A percentile compares a stretch with the other conserved stretches of the same genome.
phyloP scores from a whole-genome alignment of 1,284 basidiomycete species.

The Ustilago cynodontis region DNA sequence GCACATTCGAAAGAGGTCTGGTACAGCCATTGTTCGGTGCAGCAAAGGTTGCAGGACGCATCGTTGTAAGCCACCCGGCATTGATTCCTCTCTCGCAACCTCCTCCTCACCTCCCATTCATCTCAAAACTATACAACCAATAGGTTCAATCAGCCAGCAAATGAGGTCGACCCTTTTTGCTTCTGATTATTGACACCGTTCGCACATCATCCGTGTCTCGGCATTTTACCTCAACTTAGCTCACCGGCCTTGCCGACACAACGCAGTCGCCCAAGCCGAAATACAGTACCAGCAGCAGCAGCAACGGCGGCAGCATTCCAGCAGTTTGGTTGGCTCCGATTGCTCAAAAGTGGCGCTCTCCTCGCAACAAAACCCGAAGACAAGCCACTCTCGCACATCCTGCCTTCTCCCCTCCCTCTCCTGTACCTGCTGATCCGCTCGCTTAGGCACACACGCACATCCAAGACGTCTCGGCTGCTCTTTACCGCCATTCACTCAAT shows the following conservation, averaged over 20 bases:
- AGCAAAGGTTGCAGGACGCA: neutral
- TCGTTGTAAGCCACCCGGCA: neutral
- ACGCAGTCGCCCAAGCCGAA: neutral
- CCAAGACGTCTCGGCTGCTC: constrained; percentile 2
- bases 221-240: neutral
- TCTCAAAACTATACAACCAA: constrained; percentile 1
- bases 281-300: too few relatives aligned
- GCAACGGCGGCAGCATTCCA: neutral
- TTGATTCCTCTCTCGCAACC: neutral
- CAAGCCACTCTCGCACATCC: neutral
- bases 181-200: neutral
- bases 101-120: neutral
- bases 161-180: constrained; percentile 11
- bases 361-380: neutral
- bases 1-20: too few relatives aligned
- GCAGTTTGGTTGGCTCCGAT: neutral
- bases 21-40: neutral
- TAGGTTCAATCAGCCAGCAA: constrained; percentile 6
- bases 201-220: too few relatives aligned
- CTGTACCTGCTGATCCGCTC: neutral
- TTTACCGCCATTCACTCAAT: neutral
- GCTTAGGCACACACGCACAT: neutral
- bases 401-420: neutral
- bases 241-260: neutral
- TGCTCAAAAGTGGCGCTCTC: neutral